A percentile compares a stretch with the other conserved stretches of the same genome.
Evolutionary conservation across 345 rosid genomes (phyloP).

Genomic region (Hibiscus mutabilis): DNA sequence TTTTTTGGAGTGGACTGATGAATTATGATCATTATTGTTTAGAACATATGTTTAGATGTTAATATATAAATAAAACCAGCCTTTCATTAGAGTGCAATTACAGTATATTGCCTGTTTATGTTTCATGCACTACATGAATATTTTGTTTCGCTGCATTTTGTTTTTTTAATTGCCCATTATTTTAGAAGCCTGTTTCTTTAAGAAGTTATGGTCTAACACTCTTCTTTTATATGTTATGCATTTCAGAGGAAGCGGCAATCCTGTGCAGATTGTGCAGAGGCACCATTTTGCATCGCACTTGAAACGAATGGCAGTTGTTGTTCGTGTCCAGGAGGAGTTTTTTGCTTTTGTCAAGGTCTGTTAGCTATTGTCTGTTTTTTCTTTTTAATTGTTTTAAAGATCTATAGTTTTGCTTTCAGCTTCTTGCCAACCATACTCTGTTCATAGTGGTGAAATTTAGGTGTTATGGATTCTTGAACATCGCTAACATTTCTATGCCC

Average conservation of each 20-base stretch:
- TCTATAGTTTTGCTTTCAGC: background rate
- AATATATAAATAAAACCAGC: background rate
- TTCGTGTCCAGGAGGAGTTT: conserved; percentile 73
- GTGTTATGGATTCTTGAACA: background rate
- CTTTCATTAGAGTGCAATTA: background rate
- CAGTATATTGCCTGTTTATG: background rate
- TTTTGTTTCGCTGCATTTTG: background rate
- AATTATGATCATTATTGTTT: background rate
- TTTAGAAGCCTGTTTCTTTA: background rate
- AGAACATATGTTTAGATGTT: background rate
- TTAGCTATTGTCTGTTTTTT: background rate
- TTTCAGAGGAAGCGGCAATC: conserved; percentile 80
- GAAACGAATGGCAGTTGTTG: conserved; percentile 95
- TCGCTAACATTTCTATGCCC: background rate
- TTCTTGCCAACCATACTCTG: background rate
- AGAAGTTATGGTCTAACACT: background rate
- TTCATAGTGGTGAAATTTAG: background rate
- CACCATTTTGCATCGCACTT: conserved; percentile 96
- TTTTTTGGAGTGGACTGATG: background rate
- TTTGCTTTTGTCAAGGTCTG: conserved; percentile 89
- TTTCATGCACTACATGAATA: background rate
- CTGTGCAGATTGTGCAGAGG: conserved; percentile 96
- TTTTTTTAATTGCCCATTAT: conserved; percentile 6
- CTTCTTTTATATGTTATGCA: conserved; percentile 11
- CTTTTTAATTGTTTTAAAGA: background rate